A percentile compares a stretch with the other conserved stretches of the same genome.
These are phyloP conservation scores for Farysia itapuensis DNA, from an alignment of 1,284 basidiomycete species.

Conservation along the genomic window DNA sequence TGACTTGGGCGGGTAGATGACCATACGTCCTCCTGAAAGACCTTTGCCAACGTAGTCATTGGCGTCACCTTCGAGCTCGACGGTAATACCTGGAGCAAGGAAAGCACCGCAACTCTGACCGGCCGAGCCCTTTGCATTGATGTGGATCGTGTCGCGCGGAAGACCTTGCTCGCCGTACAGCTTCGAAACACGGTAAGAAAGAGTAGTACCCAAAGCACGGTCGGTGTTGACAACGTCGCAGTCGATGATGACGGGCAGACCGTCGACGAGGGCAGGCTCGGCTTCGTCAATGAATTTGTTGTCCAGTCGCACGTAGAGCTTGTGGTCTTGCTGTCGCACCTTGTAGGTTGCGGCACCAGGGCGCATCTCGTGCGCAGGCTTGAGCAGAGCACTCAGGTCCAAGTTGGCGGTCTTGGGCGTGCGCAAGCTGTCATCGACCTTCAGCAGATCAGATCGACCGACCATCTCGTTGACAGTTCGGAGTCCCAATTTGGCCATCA, in stretches of 20 bases:
- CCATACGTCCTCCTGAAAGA: constrained; percentile 46
- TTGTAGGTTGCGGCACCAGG: constrained; percentile 57
- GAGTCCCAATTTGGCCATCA: constrained; percentile 56
- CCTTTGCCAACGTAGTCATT: constrained; percentile 56
- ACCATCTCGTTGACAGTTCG: constrained; percentile 58
- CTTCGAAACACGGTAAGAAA: constrained; percentile 56
- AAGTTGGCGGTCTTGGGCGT: constrained; percentile 52
- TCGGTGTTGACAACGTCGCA: constrained; percentile 58
- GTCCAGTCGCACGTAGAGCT: constrained; percentile 55
- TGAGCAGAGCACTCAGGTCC: constrained; percentile 48
- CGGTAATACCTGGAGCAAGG: constrained; percentile 53
- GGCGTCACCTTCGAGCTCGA: constrained; percentile 54
- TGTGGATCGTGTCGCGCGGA: constrained; percentile 55
- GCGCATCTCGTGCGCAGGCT: constrained; percentile 56
- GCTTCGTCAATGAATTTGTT: constrained; percentile 59
- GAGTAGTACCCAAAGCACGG: constrained; percentile 54
- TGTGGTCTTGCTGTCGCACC: constrained; percentile 57
- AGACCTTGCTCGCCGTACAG: constrained; percentile 55
- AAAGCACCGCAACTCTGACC: constrained; percentile 56
- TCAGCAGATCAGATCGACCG: constrained; percentile 51
- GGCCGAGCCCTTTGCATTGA: constrained; percentile 54
- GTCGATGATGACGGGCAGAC: constrained; percentile 54
- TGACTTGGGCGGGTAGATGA: constrained; percentile 55
- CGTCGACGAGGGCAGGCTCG: constrained; percentile 50
- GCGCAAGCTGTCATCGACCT: constrained; percentile 43